Percentiles rank a stretch among this genome's conserved stretches.
phyloP scores from a whole-genome alignment of 306 rosid genomes.

The Sesbania bispinosa region DNA sequence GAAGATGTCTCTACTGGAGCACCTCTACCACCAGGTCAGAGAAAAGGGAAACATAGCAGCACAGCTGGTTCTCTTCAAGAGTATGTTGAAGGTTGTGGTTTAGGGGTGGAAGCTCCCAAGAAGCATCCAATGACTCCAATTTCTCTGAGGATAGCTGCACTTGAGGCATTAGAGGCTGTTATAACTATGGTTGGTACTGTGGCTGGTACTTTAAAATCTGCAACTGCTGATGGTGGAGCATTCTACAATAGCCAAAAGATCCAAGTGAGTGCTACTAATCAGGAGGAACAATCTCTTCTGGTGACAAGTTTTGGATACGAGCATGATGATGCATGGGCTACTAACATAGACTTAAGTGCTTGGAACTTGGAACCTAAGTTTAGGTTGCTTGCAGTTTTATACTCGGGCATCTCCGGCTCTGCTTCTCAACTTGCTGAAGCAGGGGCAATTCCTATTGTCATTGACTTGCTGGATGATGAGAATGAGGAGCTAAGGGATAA shows the following conservation, averaged over 20 bases:
- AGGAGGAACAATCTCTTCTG: conserved; percentile 85
- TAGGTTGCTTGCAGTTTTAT: too few species aligned
- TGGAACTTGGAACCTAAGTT: too few species aligned
- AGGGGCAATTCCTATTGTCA: conserved; percentile 41
- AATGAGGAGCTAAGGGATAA: conserved; percentile 42
- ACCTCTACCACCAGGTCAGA: conserved; percentile 33
- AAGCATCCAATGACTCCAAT: conserved; percentile 35
- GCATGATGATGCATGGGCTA: conserved; percentile 89
- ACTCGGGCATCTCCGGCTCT: too few species aligned
- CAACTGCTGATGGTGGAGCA: conserved; percentile 97
- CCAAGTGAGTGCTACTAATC: conserved; percentile 64
- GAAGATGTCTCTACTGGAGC: conserved; percentile 36
- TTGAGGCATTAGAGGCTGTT: conserved; percentile 78
- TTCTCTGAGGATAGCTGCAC: conserved; percentile 75
- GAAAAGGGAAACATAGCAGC: conserved; percentile 61
- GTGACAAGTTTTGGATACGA: conserved; percentile 98
- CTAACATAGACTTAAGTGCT: conserved; percentile 78
- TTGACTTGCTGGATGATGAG: conserved; percentile 35
- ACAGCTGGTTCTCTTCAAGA: conserved; percentile 41
- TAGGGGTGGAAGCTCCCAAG: conserved; percentile 37
- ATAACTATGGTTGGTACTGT: conserved; percentile 81
- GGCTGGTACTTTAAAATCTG: too few species aligned
- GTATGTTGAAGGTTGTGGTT: conserved; percentile 34
- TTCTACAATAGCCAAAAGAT: conserved; percentile 83
- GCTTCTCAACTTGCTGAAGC: conserved; percentile 47